Conservation (phyloP, 768 basidiomycete genomes). For the Psilocybe cyanescens region DNA sequence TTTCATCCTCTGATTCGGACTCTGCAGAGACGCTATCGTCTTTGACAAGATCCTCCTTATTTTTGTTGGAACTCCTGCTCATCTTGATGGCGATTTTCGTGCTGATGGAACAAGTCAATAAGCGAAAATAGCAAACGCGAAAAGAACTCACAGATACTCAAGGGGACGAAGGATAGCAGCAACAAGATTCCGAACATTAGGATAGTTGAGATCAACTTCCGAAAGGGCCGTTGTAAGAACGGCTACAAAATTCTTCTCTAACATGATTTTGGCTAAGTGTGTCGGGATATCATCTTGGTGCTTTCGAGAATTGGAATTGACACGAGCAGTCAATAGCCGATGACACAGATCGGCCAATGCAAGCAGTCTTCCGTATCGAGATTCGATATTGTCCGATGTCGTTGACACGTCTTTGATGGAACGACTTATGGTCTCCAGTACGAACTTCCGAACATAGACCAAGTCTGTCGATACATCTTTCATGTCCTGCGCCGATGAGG, state of each 20-base stretch:
- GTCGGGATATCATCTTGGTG: slow-evolving; percentile 78
- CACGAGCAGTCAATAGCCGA: slow-evolving; percentile 82
- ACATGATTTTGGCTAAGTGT: slow-evolving; percentile 96
- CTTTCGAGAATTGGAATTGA: slow-evolving; percentile 56
- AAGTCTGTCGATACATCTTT: slow-evolving; percentile 84
- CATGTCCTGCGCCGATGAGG: slow-evolving; percentile 59
- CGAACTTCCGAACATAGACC: slow-evolving; percentile 88
- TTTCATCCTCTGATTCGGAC: slow-evolving; percentile 63
- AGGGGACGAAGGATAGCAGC: slow-evolving; percentile 86
- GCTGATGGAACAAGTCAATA: slow-evolving; percentile 41
- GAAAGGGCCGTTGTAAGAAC: slow-evolving; percentile 86
- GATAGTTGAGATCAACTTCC: slow-evolving; percentile 96
- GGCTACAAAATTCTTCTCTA: slow-evolving; percentile 96
- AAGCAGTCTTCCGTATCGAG: slow-evolving; percentile 86
- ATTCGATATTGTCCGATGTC: slow-evolving; percentile 61
- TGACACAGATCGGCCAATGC: slow-evolving; percentile 88
- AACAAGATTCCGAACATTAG: slow-evolving; percentile 85
- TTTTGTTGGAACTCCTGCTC: slow-evolving; percentile 77
- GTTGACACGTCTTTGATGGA: slow-evolving; percentile 79
- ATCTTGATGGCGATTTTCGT: slow-evolving; percentile 99
- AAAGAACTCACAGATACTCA: slow-evolving; percentile 75
- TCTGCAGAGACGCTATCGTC: slow-evolving; percentile 51
- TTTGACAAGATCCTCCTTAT: slow-evolving; percentile 61
- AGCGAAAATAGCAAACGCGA: slow-evolving; percentile 8
- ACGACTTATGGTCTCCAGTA: slow-evolving; percentile 87